phyloP scores from a whole-genome alignment of 768 basidiomycete genomes.

The Hebeloma cylindrosporum region DNA sequence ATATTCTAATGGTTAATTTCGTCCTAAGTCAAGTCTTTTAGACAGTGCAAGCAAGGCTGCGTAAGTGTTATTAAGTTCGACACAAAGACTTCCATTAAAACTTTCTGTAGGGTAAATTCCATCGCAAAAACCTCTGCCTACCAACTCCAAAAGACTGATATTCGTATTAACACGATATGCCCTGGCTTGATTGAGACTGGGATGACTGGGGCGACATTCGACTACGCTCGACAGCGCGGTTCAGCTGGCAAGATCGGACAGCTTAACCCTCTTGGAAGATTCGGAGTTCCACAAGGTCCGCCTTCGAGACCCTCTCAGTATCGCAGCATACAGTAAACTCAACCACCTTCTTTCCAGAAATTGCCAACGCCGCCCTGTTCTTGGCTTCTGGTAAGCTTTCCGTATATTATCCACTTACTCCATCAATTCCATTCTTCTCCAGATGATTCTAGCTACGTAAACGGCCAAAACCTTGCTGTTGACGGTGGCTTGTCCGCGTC shows the following conservation, averaged over 20 bases:
- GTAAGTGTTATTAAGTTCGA: conserved; percentile 43
- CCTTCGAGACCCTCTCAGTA: conserved; percentile 3
- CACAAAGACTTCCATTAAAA: neutral
- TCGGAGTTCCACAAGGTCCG: conserved; percentile 78
- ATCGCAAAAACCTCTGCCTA: conserved; percentile 82
- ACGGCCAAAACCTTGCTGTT: conserved; percentile 83
- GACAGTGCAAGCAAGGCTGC: conserved; percentile 94
- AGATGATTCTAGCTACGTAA: conserved; percentile 93
- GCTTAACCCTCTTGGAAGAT: conserved; percentile 80
- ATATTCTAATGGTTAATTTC: neutral
- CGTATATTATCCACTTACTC: neutral
- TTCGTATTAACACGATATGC: conserved; percentile 88
- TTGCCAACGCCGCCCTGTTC: conserved; percentile 83
- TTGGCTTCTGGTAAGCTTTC: conserved; percentile 73
- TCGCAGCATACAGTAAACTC: neutral
- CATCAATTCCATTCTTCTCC: conserved; percentile 8
- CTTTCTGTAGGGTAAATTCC: conserved; percentile 70
- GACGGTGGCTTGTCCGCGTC: conserved; percentile 86
- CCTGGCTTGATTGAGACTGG: conserved; percentile 93
- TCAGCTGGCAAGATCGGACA: conserved; percentile 77
- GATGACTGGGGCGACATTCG: conserved; percentile 82
- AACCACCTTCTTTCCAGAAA: conserved; percentile 49
- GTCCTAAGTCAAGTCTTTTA: conserved; percentile 21
- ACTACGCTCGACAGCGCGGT: conserved; percentile 73
- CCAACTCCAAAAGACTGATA: conserved; percentile 76